These are phyloP conservation scores for Populus tomentosa DNA, from an alignment of 441 rosid genomes.

Conservation along the genomic window DNA sequence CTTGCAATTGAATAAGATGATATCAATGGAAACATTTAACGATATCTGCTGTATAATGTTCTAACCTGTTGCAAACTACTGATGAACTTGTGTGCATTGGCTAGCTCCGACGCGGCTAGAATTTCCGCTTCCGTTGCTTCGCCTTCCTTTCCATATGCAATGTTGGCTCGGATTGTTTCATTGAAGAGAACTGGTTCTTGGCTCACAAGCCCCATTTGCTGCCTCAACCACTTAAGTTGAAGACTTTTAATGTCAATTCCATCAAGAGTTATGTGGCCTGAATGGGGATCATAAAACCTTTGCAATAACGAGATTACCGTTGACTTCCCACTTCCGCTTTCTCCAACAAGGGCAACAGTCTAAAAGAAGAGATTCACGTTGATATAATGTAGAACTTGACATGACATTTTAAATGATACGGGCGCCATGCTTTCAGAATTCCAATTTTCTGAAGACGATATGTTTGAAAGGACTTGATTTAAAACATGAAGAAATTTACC, in stretches of 20 bases:
- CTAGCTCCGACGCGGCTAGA: too few species aligned
- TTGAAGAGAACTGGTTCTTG: too few species aligned
- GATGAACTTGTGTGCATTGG: too few species aligned
- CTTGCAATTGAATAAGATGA: neutral
- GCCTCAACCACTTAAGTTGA: too few species aligned
- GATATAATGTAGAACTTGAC: too few species aligned
- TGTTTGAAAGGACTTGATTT: neutral
- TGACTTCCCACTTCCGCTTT: slow-evolving; percentile 79
- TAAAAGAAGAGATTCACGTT: slow-evolving; percentile 16
- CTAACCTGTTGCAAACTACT: slow-evolving; percentile 17
- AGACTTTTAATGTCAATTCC: too few species aligned
- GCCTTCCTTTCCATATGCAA: too few species aligned
- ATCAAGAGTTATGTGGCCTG: slow-evolving; percentile 27
- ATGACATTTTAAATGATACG: neutral
- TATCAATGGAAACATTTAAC: slow-evolving; percentile 40
- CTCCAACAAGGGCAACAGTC: slow-evolving; percentile 86
- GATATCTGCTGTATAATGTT: slow-evolving; percentile 48
- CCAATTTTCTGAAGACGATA: neutral
- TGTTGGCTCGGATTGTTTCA: too few species aligned
- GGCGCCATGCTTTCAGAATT: neutral
- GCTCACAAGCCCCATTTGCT: too few species aligned
- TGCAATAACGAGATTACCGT: slow-evolving; percentile 61
- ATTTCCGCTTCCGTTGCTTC: too few species aligned
- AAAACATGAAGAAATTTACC: neutral
- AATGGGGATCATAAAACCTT: slow-evolving; percentile 69